Evolutionary conservation across 1,284 basidiomycete species (phyloP), one percentile per base, ranked within the genome.

Genomic region (Tylopilus orsonianus): DNA sequence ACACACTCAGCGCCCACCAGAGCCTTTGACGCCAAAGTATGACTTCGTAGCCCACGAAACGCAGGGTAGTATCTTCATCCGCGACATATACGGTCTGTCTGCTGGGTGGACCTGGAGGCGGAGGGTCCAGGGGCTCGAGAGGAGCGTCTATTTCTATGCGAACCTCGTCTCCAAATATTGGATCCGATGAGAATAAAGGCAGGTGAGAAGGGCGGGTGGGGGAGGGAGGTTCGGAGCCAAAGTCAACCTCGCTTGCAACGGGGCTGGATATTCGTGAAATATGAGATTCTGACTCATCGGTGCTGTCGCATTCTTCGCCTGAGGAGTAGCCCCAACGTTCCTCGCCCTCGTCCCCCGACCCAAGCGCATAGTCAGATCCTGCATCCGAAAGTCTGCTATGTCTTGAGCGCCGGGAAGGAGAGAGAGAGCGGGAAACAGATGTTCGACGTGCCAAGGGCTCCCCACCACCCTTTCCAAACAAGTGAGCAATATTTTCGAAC

Each of bases 51-150:
- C 94, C 94, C 14, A 93, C 81, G 61, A 99, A 89, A 7, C 93
- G 85, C 46, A 99, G 80, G 13, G 87, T 87, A 35, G 81, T 80
- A 62, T 99, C 97, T 68, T 99, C 97, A 60, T 99, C 97, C 4
- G 85, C 75, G 22, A 99, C 78, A 61, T 94, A 84, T 32, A 99
- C 78, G 2, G 84, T 88, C 69, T 99, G 97, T 49, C 92, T 74
- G 62, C 84, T 90, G 4, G 88, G 88, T 19, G 84, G 83, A 6
- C 89, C 89, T 8, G 78, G 76, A 8, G 87, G 86, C 8, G 87
- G 86, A 14, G 83, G 77, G 18, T 81, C 78, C 37, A 82, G 65
- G 7, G 75, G 62, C 4, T 83, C 80, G 14, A 85, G 75, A 20
- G 79, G 74, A 4, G 72, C 72, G 40, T 84, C 84, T 68, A 93